Conservation (phyloP, 805 yeast species). For the Torulaspora franciscae region DNA sequence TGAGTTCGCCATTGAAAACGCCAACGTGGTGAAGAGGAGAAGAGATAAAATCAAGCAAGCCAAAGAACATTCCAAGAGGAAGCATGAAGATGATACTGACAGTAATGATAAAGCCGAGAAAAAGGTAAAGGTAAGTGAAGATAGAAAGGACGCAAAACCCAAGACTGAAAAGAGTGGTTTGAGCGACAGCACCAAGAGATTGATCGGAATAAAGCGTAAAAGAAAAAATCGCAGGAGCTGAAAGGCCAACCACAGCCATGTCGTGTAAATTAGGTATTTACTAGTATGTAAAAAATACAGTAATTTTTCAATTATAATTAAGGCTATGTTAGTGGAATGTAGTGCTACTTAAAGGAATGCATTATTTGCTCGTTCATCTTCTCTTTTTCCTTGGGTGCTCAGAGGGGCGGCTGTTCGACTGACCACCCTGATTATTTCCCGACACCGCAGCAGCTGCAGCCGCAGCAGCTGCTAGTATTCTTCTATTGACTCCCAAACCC, state of each 20-base stretch:
- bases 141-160: conserved; percentile 15
- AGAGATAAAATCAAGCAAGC: conserved; percentile 55
- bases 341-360: neutral
- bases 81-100: conserved; percentile 24
- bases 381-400: conserved; percentile 33
- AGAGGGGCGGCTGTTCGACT: conserved; percentile 15
- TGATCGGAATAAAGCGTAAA: conserved; percentile 62
- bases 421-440: conserved; percentile 19
- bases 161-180: conserved; percentile 36
- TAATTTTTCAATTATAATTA: neutral
- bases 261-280: conserved; percentile 9
- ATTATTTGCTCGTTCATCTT: conserved; percentile 13
- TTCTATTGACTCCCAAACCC: conserved; percentile 35
- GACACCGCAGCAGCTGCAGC: conserved; percentile 39
- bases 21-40: conserved; percentile 88
- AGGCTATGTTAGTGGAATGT: neutral
- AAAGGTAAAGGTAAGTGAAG: conserved; percentile 28
- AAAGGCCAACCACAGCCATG: neutral
- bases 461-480: conserved; percentile 38
- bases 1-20: conserved; percentile 94
- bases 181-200: conserved; percentile 52
- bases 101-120: conserved; percentile 19
- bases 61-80: conserved; percentile 34
- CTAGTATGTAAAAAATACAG: neutral
- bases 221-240: conserved; percentile 48